Base-by-base conservation (phyloP, 2,329 filamentous ascomycete species). In the Shiraia sp. region DNA sequence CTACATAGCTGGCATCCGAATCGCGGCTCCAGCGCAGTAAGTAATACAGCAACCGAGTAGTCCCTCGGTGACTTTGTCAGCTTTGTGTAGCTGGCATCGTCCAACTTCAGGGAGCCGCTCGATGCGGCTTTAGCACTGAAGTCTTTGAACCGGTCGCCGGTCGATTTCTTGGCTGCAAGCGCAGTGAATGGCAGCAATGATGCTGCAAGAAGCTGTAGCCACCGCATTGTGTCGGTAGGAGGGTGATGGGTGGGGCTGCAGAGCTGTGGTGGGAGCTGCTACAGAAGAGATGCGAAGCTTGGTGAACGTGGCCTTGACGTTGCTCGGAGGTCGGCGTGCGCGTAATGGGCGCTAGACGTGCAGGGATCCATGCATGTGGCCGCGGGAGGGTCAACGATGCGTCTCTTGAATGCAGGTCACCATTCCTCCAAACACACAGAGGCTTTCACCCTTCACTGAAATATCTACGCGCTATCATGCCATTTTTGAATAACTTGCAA, bases 1-100 rank as follows among this genome's bases (percentile, higher is more conserved):
- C 83, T 81, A 71, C 93, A 99, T 34, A 97, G 77, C 53, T 84
- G 77, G 69, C 93, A 99, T 46, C 87, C 88, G 66, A 88, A 96
- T 44, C 89, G 82, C 23, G 83, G 64, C 54, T 96, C 91, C 61
- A 91, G 73, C 26, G 93, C 93, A 1, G 93, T 99, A 53, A 99
- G 75, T 10, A 99, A 80, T 3, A 99, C 80, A 2, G 85, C 86
- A 19, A 87, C 80, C 27, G 84, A 84, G 70, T 96, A 95, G 72
- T 99, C 88, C 55, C 93, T 83, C 10, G 91, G 90, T 1, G 81
- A 73, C 12, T 81, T 74, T 3, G 88, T 95, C 55, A 97, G 74
- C 53, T 87, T 80, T 55, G 81, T 79, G 77, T 93, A 99, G 33
- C 79, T 76, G 16, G 74, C 72, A 69, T 96, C 90, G 69, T 85